Conservation (phyloP, 345 rosid species). For the Moringa oleifera region DNA sequence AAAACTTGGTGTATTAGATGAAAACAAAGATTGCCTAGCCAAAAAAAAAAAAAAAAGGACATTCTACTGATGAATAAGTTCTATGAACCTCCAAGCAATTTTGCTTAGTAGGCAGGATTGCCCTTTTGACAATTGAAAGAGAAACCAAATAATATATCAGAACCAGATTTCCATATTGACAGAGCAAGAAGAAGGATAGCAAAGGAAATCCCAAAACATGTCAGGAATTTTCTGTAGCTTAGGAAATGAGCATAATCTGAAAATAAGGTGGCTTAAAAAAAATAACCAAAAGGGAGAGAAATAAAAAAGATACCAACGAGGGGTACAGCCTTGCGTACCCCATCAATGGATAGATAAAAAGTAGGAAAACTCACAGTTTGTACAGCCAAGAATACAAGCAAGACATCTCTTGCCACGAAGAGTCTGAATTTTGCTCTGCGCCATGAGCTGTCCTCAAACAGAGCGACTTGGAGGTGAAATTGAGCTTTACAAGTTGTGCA, state of each 20-base stretch:
- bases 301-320: background rate
- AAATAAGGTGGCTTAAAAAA: background rate
- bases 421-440: slow-evolving; percentile 85
- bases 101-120: too few species aligned
- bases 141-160: background rate
- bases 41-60: too few species aligned
- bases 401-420: slow-evolving; percentile 91
- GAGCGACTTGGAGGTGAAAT: slow-evolving; percentile 67
- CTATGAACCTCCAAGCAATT: too few species aligned
- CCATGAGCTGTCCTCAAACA: slow-evolving; percentile 83
- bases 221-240: background rate
- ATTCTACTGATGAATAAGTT: too few species aligned
- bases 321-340: slow-evolving; percentile 4
- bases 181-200: background rate
- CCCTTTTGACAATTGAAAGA: background rate
- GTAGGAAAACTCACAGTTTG: slow-evolving; percentile 52
- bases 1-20: too few species aligned
- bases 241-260: background rate
- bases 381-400: slow-evolving; percentile 82
- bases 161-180: too few species aligned
- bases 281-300: background rate
- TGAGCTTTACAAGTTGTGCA: slow-evolving; percentile 90
- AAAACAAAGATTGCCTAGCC: too few species aligned
- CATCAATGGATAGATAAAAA: background rate
- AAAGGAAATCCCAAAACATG: background rate